These are phyloP conservation scores for Solanum hybrid DNA, from an alignment of 305 asterid species.

Conservation along the genomic window DNA sequence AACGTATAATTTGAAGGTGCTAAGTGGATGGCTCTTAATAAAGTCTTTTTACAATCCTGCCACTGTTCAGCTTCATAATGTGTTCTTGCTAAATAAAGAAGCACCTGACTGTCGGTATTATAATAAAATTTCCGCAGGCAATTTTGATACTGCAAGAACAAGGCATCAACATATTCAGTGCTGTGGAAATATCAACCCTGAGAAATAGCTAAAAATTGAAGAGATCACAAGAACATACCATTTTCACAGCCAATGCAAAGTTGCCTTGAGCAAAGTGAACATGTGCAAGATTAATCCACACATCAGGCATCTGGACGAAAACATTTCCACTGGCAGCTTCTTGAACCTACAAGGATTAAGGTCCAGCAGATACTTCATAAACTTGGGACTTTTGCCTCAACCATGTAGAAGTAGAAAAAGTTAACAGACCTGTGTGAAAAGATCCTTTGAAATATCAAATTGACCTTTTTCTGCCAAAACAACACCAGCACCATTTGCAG, in stretches of 20 bases:
- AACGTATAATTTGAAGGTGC: constrained; percentile 92
- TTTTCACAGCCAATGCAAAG: constrained; percentile 88
- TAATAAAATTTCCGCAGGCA: constrained; percentile 83
- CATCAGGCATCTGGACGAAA: constrained; percentile 91
- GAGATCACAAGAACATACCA: constrained; percentile 38
- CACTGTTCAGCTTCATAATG: constrained; percentile 99
- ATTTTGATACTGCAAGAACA: constrained; percentile 76
- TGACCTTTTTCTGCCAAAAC: constrained; percentile 94
- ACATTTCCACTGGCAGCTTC: constrained; percentile 98
- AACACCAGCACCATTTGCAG: constrained; percentile 99
- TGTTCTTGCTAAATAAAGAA: constrained; percentile 92
- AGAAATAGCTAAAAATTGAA: background rate
- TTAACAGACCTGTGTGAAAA: constrained; percentile 81
- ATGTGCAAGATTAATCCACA: constrained; percentile 98
- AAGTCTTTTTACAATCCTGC: constrained; percentile 94
- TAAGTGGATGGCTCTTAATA: constrained; percentile 92
- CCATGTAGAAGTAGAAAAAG: constrained; percentile 12
- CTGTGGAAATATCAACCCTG: background rate
- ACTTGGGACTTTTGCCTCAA: constrained; percentile 2
- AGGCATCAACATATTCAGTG: constrained; percentile 8
- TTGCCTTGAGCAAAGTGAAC: constrained; percentile 98
- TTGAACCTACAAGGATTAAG: constrained; percentile 62
- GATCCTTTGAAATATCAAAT: constrained; percentile 93
- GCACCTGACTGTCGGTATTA: constrained; percentile 91
- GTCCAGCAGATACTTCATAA: constrained; percentile 8